Evolutionary conservation across 768 basidiomycete species (phyloP), one percentile per base, ranked within the genome.

Genomic region (Hemileccinum impolitum): DNA sequence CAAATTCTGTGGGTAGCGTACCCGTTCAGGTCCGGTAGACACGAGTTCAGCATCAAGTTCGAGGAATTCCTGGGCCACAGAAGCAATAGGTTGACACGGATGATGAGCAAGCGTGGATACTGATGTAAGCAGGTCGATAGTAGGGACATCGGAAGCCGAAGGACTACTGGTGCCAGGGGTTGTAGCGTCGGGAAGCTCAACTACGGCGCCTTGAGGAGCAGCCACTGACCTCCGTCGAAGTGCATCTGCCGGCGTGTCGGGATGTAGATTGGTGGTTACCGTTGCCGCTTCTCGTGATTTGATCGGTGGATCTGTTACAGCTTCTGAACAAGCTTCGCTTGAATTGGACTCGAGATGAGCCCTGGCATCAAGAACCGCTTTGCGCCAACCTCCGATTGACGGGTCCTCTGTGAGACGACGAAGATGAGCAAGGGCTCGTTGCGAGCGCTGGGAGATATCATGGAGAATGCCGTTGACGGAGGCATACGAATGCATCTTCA

Each of bases 401-500:
- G 56, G 48, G 5, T 71, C 70, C 6, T 72, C 66, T 0, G 82
- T 75, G 7, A 75, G 73, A 8, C 68, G 61, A 26, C 75, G 75
- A 17, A 87, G 74, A 25, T 74, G 63, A 4, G 65, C 52, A 6
- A 82, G 65, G 13, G 76, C 57, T 14, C 56, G 54, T 36, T 77
- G 62, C 0, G 80, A 75, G 45, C 82, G 76, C 30, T 75, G 67
- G 15, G 72, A 63, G 12, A 78, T 70, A 8, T 69, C 65, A 51
- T 87, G 80, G 18, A 96, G 81, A 57, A 90, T 83, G 6, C 95
- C 92, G 61, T 97, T 97, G 37, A 87, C 79, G 18, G 85, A 78
- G 66, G 89, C 80, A 69, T 97, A 99, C 5, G 93, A 96, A 67
- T 99, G 94, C 76, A 95, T 86, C 70, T 96, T 90, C 91, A 94